Evolutionary conservation across 768 basidiomycete species (phyloP), one percentile per base, ranked within the genome.

Genomic region (Paxillus rubicundulus): DNA sequence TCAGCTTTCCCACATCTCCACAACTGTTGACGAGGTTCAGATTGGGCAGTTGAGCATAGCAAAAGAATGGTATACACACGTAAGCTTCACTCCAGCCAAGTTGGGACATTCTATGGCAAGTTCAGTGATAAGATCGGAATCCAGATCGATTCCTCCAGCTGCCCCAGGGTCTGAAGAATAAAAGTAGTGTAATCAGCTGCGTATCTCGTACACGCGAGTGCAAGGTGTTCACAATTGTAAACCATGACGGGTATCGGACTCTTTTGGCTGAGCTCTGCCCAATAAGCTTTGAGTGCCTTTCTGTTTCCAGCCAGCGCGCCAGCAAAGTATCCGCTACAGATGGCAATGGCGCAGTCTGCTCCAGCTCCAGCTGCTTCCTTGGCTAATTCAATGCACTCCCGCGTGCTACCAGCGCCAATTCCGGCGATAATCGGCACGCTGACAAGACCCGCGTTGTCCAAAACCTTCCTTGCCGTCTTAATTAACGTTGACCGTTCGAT

Each of bases 1-100:
- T 89, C 60, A 95, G 77, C 71, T 95, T 95, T 45, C 93, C 94
- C 56, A 97, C 90, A 62, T 89, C 91, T 27, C 89, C 92, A 62
- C 94, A 96, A 39, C 89, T 92, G 59, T 54, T 21, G 37, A 16
- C 20, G 45, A 52, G 47, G n/a, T 55, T 59, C 14, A 65, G 44
- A 24, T 32, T 20, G 9, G 39, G 42, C 21, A 34, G 27, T n/a
- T 8, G 28, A 14, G n/a, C 12, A 21, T n/a, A 27, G 14, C 14
- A 27, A 43, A 43, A 30, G 24, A 28, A 20, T 4, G 14, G 41
- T 45, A 7, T 32, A 78, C 87, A 40, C 70, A 89, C 83, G 93
- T 96, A 53, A 96, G 80, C 71, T 98, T 98, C 56, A 94, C 85
- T 18, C 93, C 94, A 58, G 77, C 82, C 36, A 89, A 75, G 68